phyloP scores from a whole-genome alignment of 192 early-diverging fungal genomes.

The Coemansia sp. region DNA sequence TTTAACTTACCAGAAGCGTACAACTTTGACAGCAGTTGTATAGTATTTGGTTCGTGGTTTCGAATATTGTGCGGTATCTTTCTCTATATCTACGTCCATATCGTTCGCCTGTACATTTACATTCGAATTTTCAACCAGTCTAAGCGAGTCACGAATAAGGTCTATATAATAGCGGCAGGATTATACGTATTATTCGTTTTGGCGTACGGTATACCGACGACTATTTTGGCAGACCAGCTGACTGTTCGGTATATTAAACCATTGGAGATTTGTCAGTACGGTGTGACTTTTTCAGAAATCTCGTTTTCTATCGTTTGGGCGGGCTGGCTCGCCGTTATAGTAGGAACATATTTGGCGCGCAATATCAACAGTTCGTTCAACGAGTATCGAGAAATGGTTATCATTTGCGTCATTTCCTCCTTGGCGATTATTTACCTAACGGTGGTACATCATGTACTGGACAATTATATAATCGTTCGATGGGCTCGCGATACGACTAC shows the following conservation, averaged over 20 bases:
- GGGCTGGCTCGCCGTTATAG: conserved; percentile 21
- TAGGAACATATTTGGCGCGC: conserved; percentile 29
- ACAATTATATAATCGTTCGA: conserved; percentile 21
- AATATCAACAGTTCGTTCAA: conserved; percentile 55
- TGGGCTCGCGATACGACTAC: conserved; percentile 36
- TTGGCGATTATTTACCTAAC: conserved; percentile 30
- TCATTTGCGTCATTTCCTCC: conserved; percentile 24
- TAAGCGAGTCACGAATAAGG: conserved; percentile 12
- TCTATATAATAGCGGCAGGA: conserved; percentile 1
- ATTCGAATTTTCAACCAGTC: conserved; percentile 34
- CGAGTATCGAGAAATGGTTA: conserved; percentile 49
- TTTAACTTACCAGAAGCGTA: conserved; percentile 21
- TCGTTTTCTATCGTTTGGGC: conserved; percentile 46
- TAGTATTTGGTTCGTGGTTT: conserved; percentile 41
- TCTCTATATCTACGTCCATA: conserved; percentile 29
- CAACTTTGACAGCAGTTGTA: conserved; percentile 21
- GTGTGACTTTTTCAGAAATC: conserved; percentile 23
- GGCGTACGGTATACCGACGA: conserved; percentile 28
- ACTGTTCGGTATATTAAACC: conserved; percentile 10
- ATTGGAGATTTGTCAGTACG: conserved; percentile 26
- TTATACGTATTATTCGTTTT: conserved; percentile 13
- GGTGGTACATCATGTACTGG: conserved; percentile 29
- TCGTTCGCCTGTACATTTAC: conserved; percentile 45
- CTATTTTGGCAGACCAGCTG: conserved; percentile 20
- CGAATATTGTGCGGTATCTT: conserved; percentile 39